These are phyloP conservation scores for Sutorius australiensis DNA, from an alignment of 768 basidiomycete genomes.

Conservation along the genomic window DNA sequence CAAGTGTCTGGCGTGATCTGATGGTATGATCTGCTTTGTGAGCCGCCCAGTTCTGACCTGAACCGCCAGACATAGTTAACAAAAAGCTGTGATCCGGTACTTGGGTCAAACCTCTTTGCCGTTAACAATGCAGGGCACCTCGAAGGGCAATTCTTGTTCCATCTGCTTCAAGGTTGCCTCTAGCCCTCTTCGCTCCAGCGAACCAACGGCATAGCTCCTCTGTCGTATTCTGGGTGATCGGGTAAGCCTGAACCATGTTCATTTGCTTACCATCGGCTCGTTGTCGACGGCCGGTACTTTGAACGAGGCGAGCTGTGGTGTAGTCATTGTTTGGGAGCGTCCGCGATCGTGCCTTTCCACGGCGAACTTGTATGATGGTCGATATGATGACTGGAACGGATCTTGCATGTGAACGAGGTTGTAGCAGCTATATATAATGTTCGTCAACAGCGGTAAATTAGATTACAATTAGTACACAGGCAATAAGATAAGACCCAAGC, in stretches of 20 bases:
- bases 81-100: background rate
- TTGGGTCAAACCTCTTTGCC: slow-evolving; percentile 66
- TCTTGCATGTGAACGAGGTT: slow-evolving; percentile 4
- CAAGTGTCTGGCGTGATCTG: slow-evolving; percentile 77
- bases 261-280: slow-evolving; percentile 79
- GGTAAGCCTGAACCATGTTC: background rate
- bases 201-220: slow-evolving; percentile 76
- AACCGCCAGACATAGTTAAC: slow-evolving; percentile 4
- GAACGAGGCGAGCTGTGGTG: slow-evolving; percentile 80
- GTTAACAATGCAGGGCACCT: slow-evolving; percentile 91
- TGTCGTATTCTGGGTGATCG: slow-evolving; percentile 27
- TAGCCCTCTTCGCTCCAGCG: slow-evolving; percentile 70
- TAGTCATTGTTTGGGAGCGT: slow-evolving; percentile 44
- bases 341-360: background rate
- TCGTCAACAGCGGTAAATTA: background rate
- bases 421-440: background rate
- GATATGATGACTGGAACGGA: slow-evolving; percentile 9
- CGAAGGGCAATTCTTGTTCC: slow-evolving; percentile 80
- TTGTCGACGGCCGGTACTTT: slow-evolving; percentile 83
- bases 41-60: slow-evolving; percentile 80
- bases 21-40: slow-evolving; percentile 79
- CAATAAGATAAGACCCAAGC: background rate
- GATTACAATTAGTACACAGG: background rate
- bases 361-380: background rate
- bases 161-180: slow-evolving; percentile 73